phyloP scores from a whole-genome alignment of 257 asterid species.

The Lycium ferocissimum region DNA sequence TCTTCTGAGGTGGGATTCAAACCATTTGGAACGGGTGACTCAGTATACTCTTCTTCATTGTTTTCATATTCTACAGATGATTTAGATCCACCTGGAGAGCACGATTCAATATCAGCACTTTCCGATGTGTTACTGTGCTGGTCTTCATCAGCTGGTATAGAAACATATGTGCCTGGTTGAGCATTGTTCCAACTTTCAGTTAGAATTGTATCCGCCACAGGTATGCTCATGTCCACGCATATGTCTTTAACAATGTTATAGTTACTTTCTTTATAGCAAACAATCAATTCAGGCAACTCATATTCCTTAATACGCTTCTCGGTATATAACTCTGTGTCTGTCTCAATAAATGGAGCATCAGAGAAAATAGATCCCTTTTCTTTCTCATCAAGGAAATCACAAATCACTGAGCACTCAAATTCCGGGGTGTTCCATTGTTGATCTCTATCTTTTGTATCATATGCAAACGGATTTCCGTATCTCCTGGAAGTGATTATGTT shows the following conservation, averaged over 20 bases:
- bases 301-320: slow-evolving; percentile 58
- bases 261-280: slow-evolving; percentile 59
- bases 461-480: background rate
- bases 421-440: slow-evolving; percentile 39
- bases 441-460: slow-evolving; percentile 40
- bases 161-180: slow-evolving; percentile 32
- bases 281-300: slow-evolving; percentile 62
- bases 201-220: too few species aligned
- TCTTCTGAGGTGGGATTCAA: slow-evolving; percentile 30
- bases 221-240: slow-evolving; percentile 69
- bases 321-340: slow-evolving; percentile 39
- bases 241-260: slow-evolving; percentile 62
- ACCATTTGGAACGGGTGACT: slow-evolving; percentile 18
- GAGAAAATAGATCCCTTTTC: slow-evolving; percentile 41
- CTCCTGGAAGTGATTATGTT: slow-evolving; percentile 7
- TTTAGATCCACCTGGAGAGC: slow-evolving; percentile 40
- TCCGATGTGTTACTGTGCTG: slow-evolving; percentile 38
- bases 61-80: slow-evolving; percentile 34
- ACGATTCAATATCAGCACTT: slow-evolving; percentile 38
- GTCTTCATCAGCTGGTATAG: slow-evolving; percentile 41
- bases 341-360: slow-evolving; percentile 33
- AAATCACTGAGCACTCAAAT: slow-evolving; percentile 34
- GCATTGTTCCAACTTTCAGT: too few species aligned
- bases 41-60: background rate
- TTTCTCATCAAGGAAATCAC: slow-evolving; percentile 30